phyloP scores from a whole-genome alignment of 371 early-diverging fungal species.

The Lichtheimia ornata region DNA sequence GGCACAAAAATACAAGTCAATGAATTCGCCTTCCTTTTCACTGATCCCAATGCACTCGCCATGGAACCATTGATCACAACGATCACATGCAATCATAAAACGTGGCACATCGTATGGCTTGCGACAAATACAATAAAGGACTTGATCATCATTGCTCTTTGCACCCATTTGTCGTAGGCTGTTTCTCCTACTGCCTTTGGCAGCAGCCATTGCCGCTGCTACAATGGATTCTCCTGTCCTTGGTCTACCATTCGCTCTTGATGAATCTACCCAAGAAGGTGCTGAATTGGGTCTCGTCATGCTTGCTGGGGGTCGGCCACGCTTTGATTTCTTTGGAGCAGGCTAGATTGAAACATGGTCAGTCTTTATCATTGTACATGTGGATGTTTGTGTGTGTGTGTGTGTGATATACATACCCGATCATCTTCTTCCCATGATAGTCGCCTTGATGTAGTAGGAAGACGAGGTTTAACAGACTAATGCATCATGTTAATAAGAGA shows the following conservation, averaged over 20 bases:
- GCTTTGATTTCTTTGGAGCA: slow-evolving; percentile 13
- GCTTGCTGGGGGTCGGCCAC: slow-evolving; percentile 7
- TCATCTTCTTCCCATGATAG: slow-evolving; percentile 17
- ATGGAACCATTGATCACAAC: slow-evolving; percentile 69
- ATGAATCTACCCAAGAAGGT: background rate
- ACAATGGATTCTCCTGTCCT: slow-evolving; percentile 4
- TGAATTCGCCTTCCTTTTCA: slow-evolving; percentile 57
- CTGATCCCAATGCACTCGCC: slow-evolving; percentile 66
- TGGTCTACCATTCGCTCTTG: slow-evolving; percentile 1
- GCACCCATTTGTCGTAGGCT: slow-evolving; percentile 6
- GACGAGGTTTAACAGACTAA: slow-evolving; percentile 1
- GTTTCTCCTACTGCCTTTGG: slow-evolving; percentile 12
- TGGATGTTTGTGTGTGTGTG: too few species aligned
- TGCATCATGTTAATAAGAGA: background rate
- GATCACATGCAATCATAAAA: slow-evolving; percentile 70
- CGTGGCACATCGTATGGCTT: slow-evolving; percentile 52
- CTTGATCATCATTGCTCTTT: slow-evolving; percentile 4
- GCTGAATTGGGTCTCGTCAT: background rate
- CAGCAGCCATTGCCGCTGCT: slow-evolving; percentile 11
- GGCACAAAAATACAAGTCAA: slow-evolving; percentile 61
- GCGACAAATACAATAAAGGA: slow-evolving; percentile 58
- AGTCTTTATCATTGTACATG: background rate
- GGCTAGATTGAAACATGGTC: slow-evolving; percentile 2
- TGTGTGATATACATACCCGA: slow-evolving; percentile 9
- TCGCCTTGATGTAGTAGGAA: background rate